A percentile compares a stretch with the other conserved stretches of the same genome.
Evolutionary conservation across 2,329 filamentous ascomycete species (phyloP).

Genomic region (Beauveria scarabaeidicola): DNA sequence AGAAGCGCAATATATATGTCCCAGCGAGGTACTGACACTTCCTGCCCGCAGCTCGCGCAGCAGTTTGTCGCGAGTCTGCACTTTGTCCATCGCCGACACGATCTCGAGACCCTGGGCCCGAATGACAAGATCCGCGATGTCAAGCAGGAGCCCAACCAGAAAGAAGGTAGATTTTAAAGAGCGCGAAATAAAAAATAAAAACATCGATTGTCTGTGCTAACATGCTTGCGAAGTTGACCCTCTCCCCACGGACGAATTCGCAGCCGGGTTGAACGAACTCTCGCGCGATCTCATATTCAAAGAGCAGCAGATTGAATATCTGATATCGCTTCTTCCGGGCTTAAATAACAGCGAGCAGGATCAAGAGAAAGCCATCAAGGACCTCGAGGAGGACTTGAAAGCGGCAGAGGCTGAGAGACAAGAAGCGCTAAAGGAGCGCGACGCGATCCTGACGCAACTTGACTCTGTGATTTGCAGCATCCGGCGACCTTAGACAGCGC

Average conservation of each 20-base stretch:
- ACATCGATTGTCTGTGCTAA: background rate
- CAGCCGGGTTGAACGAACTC: slow-evolving; percentile 60
- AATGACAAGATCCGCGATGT: slow-evolving; percentile 51
- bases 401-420: slow-evolving; percentile 53
- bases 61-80: slow-evolving; percentile 61
- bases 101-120: slow-evolving; percentile 49
- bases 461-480: slow-evolving; percentile 54
- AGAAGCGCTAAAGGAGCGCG: slow-evolving; percentile 55
- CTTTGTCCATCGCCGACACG: slow-evolving; percentile 60
- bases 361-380: slow-evolving; percentile 59
- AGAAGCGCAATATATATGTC: slow-evolving; percentile 6
- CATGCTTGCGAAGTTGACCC: slow-evolving; percentile 40
- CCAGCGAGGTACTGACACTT: background rate
- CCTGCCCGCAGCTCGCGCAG: slow-evolving; percentile 46
- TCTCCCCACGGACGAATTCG: slow-evolving; percentile 55
- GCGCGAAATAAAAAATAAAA: background rate
- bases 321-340: slow-evolving; percentile 68
- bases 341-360: slow-evolving; percentile 70
- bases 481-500: slow-evolving; percentile 45
- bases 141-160: slow-evolving; percentile 44
- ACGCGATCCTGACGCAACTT: slow-evolving; percentile 50
- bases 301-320: slow-evolving; percentile 72
- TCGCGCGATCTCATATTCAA: slow-evolving; percentile 70
- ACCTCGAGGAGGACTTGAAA: slow-evolving; percentile 57
- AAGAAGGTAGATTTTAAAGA: slow-evolving; percentile 34